These are phyloP conservation scores for Fusarium anthophilum DNA, from an alignment of 2,329 filamentous ascomycete species.

Conservation along the genomic window DNA sequence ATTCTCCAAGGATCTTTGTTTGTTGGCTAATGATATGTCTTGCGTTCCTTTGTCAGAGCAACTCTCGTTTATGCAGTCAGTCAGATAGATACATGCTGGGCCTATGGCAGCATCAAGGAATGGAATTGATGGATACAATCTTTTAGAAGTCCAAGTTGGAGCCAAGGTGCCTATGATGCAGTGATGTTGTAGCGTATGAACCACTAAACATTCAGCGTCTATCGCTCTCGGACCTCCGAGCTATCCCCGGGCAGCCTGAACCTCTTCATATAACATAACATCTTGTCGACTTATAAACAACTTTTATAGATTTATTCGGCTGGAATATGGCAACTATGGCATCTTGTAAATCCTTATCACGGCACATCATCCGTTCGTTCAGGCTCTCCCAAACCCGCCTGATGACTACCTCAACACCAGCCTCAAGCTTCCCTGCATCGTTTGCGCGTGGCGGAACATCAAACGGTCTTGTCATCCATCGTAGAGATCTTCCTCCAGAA, in stretches of 20 bases:
- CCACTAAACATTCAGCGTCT: conserved; percentile 10
- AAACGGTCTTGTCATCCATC: conserved; percentile 65
- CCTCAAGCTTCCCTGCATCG: conserved; percentile 49
- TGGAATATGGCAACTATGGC: neutral
- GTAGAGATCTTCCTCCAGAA: conserved; percentile 48
- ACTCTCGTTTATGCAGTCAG: neutral
- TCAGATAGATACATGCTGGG: neutral
- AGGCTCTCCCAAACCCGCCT: conserved; percentile 1
- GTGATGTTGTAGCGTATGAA: conserved; percentile 1
- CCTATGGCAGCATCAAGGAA: neutral
- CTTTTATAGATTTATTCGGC: neutral
- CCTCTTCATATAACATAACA: neutral
- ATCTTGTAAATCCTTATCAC: neutral
- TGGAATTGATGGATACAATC: neutral
- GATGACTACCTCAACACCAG: conserved; percentile 32
- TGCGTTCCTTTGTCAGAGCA: neutral
- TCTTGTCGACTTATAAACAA: neutral
- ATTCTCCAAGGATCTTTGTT: neutral
- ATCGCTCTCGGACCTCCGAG: conserved; percentile 15
- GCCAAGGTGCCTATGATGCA: too few relatives aligned
- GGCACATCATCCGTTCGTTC: neutral
- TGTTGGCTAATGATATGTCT: neutral
- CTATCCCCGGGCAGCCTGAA: neutral
- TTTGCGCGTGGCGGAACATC: conserved; percentile 73
- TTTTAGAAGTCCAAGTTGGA: neutral